Percentiles rank a stretch among this genome's conserved stretches.
Evolutionary conservation across 2,329 filamentous ascomycete genomes (phyloP).

Genomic region (Fusarium beomiforme): DNA sequence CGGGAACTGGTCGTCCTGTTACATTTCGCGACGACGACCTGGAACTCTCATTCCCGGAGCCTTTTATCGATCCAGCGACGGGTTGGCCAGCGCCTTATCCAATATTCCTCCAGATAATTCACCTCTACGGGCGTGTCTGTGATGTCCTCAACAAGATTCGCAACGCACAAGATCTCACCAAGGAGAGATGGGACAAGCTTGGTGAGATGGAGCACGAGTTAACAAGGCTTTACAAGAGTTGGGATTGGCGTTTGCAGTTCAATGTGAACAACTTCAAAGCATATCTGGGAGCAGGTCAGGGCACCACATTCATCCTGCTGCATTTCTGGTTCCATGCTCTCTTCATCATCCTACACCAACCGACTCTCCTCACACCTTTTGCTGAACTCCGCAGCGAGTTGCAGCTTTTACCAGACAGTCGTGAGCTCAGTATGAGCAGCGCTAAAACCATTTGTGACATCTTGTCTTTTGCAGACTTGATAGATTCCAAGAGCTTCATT

Average conservation of each 20-base stretch:
- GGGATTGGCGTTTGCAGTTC: conserved; percentile 81
- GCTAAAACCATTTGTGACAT: conserved; percentile 94
- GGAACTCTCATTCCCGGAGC: conserved; percentile 75
- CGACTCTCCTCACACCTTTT: conserved; percentile 82
- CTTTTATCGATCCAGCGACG: conserved; percentile 62
- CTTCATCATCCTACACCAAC: conserved; percentile 86
- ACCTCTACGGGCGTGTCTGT: conserved; percentile 85
- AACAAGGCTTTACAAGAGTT: conserved; percentile 75
- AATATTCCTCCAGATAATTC: conserved; percentile 82
- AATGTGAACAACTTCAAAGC: conserved; percentile 87
- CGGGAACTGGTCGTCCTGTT: conserved; percentile 84
- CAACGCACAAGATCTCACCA: conserved; percentile 76
- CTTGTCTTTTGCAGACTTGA: conserved; percentile 83
- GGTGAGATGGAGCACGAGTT: conserved; percentile 83
- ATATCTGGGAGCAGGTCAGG: conserved; percentile 82
- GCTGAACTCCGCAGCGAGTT: conserved; percentile 67
- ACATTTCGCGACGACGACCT: conserved; percentile 87
- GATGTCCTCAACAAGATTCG: conserved; percentile 86
- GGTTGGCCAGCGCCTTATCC: conserved; percentile 84
- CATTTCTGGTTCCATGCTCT: conserved; percentile 92
- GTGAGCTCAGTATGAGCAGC: conserved; percentile 85
- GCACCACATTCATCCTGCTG: conserved; percentile 85
- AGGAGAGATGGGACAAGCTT: conserved; percentile 77
- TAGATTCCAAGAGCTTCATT: conserved; percentile 85
- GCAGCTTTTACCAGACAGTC: conserved; percentile 81